Percentiles rank a stretch among this genome's conserved stretches.
phyloP scores from a whole-genome alignment of 2,329 filamentous ascomycete genomes.

The Aspergillus pseudoglaucus region DNA sequence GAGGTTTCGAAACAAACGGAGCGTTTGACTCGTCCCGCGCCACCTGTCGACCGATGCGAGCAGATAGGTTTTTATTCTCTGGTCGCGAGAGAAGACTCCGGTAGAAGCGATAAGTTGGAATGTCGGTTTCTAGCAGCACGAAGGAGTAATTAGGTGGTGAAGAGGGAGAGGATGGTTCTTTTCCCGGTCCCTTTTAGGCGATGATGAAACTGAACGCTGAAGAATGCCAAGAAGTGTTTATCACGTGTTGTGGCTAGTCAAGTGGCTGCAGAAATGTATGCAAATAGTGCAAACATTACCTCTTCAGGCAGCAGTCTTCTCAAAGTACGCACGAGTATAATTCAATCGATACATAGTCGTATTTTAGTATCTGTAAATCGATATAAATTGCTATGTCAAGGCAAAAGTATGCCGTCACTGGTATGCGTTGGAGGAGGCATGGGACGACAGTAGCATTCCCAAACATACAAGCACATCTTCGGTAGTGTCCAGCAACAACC shows the following conservation, averaged over 20 bases:
- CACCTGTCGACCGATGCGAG: background rate
- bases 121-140: background rate
- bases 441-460: too few relatives aligned
- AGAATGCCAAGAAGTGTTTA: background rate
- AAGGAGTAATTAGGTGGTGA: background rate
- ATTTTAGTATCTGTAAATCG: background rate
- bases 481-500: too few relatives aligned
- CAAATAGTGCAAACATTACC: background rate
- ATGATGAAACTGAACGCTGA: conserved; percentile 2
- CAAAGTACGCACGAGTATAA: background rate
- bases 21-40: background rate
- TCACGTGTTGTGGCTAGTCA: background rate
- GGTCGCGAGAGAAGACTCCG: background rate
- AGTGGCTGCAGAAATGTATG: background rate
- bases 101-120: background rate
- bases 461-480: too few relatives aligned
- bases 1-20: conserved; percentile 1
- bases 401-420: too few relatives aligned
- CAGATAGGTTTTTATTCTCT: background rate
- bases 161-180: background rate
- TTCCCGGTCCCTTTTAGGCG: background rate
- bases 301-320: background rate
- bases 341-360: background rate
- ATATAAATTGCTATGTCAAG: too few relatives aligned
- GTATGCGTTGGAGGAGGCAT: too few relatives aligned